Base-by-base conservation (phyloP, 2,329 filamentous ascomycete genomes). In the Xylariales sp. region DNA sequence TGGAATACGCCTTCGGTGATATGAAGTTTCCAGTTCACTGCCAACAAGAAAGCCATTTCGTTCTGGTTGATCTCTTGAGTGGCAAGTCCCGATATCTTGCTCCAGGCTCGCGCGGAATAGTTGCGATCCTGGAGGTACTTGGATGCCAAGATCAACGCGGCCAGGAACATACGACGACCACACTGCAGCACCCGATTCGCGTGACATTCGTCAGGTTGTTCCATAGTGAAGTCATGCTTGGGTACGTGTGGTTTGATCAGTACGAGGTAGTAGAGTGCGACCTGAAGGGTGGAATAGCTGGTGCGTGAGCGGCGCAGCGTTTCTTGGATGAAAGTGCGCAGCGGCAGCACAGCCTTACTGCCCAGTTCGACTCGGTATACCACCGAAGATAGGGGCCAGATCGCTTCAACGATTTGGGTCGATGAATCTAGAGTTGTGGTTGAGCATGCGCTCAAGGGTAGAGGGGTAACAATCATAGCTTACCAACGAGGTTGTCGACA, bases 61-160 rank as follows among this genome's bases (percentile, higher is more conserved):
- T 97, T 97, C 58, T 89, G 85, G 66, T 97, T 97, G 65, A 98
- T 97, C 67, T 98, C 93, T 43, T 79, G 73, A 3, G 89, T 90
- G 60, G 87, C 88, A 43, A 98, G 73, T n/a, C 93, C 93, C 14
- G 93, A 97, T 54, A 98, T 98, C 73, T 95, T 97, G 65, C 91
- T 97, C 93, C 93, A 98, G 31, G 93, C 93, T 42, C 91, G 84
- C 36, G 93, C 89, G 11, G 93, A 97, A 66, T 95, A 98, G 68
- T 97, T 98, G 53, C 91, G 84, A 62, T 98, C 93, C 65, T 98
- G 93, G 34, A 98, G 73, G 61, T 97, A 98, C 70, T 98, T 98
- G 25, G 93, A 97, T 2, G 93, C 93, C 43, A 98, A 74, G 51
- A 98, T 97, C 46, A 98, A 74, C 35, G 91, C 90, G 9, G 93